Evolutionary conservation across 208 protist genomes (phyloP).

Genomic region (Leishmania braziliensis): DNA sequence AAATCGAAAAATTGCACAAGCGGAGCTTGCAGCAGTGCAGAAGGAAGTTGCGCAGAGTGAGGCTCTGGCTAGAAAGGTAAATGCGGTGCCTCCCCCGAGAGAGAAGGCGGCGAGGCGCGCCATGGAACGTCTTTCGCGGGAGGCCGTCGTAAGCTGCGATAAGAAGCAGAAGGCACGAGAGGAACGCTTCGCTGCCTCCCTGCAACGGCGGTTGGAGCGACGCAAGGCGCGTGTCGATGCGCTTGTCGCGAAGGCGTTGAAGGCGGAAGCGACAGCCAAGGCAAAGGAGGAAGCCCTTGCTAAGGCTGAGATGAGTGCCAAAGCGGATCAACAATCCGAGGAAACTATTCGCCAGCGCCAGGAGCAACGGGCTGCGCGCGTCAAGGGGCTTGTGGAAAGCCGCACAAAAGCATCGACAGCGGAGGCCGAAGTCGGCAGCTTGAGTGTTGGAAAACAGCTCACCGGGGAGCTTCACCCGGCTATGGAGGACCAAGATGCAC

Average conservation of each 20-base stretch:
- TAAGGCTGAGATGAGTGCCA: background rate
- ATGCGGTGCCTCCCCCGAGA: background rate
- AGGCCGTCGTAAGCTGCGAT: background rate
- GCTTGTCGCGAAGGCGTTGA: conserved; percentile 5
- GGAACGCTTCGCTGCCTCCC: conserved; percentile 14
- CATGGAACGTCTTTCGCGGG: conserved; percentile 9
- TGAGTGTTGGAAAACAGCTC: background rate
- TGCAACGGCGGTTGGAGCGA: conserved; percentile 14
- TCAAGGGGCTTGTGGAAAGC: conserved; percentile 6
- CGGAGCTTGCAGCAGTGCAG: conserved; percentile 21
- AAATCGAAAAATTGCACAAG: conserved; percentile 14
- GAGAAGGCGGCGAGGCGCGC: background rate
- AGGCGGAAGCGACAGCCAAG: conserved; percentile 3
- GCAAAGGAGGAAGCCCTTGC: background rate
- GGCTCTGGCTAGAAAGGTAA: background rate
- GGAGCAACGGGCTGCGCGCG: conserved; percentile 11
- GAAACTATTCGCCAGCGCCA: background rate
- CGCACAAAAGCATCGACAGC: background rate
- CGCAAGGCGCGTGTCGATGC: conserved; percentile 10
- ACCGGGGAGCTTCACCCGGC: background rate
- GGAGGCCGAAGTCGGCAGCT: background rate
- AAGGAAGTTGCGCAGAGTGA: conserved; percentile 1
- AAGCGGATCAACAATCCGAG: background rate
- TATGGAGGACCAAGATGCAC: background rate
- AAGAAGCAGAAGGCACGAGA: conserved; percentile 14